These are phyloP conservation scores for Annulohypoxylon moriforme DNA, from an alignment of 495 filamentous ascomycete species.

Conservation along the genomic window DNA sequence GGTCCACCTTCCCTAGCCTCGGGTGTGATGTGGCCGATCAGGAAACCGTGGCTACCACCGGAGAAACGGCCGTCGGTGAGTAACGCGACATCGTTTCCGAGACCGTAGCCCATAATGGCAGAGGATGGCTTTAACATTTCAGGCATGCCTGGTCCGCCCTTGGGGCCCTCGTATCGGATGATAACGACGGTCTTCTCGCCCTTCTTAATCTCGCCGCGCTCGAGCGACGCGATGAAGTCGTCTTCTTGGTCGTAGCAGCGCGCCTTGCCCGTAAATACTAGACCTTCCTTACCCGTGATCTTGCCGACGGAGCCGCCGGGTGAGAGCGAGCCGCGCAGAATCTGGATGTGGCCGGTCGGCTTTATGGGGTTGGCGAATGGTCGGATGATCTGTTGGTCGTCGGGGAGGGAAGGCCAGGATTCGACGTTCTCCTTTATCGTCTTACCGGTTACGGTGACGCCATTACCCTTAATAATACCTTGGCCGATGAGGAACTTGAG, in stretches of 20 bases:
- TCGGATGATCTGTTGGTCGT: slow-evolving; percentile 89
- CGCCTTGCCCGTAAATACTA: slow-evolving; percentile 87
- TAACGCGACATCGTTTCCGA: slow-evolving; percentile 83
- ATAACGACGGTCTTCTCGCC: slow-evolving; percentile 98
- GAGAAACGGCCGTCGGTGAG: slow-evolving; percentile 83
- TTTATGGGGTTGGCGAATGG: slow-evolving; percentile 94
- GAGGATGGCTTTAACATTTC: slow-evolving; percentile 88
- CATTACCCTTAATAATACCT: slow-evolving; percentile 85
- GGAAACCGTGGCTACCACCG: slow-evolving; percentile 81
- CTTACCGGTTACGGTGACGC: slow-evolving; percentile 94
- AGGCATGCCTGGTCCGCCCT: slow-evolving; percentile 85
- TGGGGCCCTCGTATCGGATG: slow-evolving; percentile 93
- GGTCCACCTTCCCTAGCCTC: slow-evolving; percentile 77
- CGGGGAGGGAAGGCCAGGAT: slow-evolving; percentile 79
- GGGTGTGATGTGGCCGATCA: slow-evolving; percentile 80
- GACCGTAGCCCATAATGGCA: slow-evolving; percentile 87
- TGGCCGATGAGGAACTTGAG: slow-evolving; percentile 93
- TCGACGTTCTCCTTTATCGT: slow-evolving; percentile 92
- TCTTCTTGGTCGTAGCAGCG: slow-evolving; percentile 89
- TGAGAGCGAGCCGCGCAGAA: slow-evolving; percentile 89
- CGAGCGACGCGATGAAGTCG: slow-evolving; percentile 79
- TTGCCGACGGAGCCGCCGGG: slow-evolving; percentile 95
- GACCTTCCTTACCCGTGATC: slow-evolving; percentile 97
- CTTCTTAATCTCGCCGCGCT: slow-evolving; percentile 87
- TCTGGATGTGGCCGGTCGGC: slow-evolving; percentile 93